Conservation (phyloP, 176 grass and related monocot species). For the Carex cristatella region DNA sequence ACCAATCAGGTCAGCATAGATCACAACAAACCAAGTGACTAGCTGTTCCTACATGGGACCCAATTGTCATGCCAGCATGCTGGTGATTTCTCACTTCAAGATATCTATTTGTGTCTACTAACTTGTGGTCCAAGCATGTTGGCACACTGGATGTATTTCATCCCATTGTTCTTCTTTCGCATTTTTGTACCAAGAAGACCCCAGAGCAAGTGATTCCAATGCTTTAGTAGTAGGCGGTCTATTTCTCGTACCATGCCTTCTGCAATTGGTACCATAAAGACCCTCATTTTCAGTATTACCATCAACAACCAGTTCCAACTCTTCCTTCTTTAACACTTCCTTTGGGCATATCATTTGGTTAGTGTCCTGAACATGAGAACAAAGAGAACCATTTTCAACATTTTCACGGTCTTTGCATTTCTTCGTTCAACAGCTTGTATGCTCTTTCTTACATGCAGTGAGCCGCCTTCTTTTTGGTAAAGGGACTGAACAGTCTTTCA, state of each 20-base stretch:
- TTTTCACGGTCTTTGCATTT: not conserved
- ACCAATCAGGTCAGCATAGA: not conserved
- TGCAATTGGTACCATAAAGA: constrained; percentile 42
- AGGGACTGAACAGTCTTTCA: not conserved
- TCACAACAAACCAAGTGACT: not conserved
- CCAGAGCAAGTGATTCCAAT: constrained; percentile 31
- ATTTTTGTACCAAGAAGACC: not conserved
- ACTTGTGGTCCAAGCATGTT: too few relatives aligned
- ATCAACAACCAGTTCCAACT: not conserved
- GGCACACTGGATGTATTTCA: not conserved
- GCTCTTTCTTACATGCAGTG: not conserved
- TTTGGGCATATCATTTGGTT: not conserved
- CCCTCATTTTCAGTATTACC: constrained; percentile 11
- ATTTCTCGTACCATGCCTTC: constrained; percentile 79
- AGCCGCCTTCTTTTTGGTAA: not conserved
- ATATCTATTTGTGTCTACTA: too few relatives aligned
- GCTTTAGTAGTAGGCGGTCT: constrained; percentile 67
- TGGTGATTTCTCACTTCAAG: not conserved
- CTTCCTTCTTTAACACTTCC: not conserved
- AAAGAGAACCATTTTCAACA: not conserved
- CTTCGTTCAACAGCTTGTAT: not conserved
- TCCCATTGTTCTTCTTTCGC: not conserved
- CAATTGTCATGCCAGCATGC: not conserved
- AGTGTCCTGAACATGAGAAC: not conserved
- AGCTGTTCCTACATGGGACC: not conserved